Conservation (phyloP, 2,329 filamentous ascomycete species). For the Lachnellula suecica region DNA sequence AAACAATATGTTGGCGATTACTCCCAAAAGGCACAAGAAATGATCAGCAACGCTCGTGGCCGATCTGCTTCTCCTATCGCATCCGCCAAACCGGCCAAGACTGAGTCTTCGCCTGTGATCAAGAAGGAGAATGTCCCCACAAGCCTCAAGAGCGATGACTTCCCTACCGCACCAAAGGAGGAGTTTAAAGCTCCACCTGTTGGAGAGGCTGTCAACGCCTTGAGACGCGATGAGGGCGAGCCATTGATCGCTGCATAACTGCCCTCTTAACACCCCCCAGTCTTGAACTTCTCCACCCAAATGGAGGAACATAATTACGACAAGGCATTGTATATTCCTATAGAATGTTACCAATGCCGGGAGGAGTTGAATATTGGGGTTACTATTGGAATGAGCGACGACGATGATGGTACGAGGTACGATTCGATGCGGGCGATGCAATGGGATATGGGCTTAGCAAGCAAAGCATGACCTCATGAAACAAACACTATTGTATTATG, state of each 20-base stretch:
- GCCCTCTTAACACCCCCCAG: background rate
- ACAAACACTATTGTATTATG: conserved; percentile 22
- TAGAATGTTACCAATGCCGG: background rate
- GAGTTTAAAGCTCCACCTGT: conserved; percentile 28
- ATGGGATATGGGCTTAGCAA: conserved; percentile 19
- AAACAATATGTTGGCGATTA: conserved; percentile 70
- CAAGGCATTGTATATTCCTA: background rate
- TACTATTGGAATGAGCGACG: conserved; percentile 11
- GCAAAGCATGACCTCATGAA: conserved; percentile 22
- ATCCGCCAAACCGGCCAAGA: conserved; percentile 22
- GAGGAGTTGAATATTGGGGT: conserved; percentile 1
- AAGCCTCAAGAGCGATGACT: conserved; percentile 30
- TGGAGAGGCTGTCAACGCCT: conserved; percentile 5
- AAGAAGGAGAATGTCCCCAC: conserved; percentile 22
- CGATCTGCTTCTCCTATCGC: conserved; percentile 29
- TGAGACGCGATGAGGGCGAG: conserved; percentile 21
- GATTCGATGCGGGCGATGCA: conserved; percentile 14
- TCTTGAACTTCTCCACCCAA: background rate
- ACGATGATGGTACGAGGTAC: conserved; percentile 19
- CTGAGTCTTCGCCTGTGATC: conserved; percentile 15
- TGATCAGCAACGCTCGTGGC: conserved; percentile 49
- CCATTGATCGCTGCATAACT: conserved; percentile 29
- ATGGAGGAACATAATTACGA: conserved; percentile 1
- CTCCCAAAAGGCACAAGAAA: conserved; percentile 64
- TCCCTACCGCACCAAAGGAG: conserved; percentile 32